Base-by-base conservation (phyloP, 2,329 filamentous ascomycete species). In the Emmonsiellopsis sp. region DNA sequence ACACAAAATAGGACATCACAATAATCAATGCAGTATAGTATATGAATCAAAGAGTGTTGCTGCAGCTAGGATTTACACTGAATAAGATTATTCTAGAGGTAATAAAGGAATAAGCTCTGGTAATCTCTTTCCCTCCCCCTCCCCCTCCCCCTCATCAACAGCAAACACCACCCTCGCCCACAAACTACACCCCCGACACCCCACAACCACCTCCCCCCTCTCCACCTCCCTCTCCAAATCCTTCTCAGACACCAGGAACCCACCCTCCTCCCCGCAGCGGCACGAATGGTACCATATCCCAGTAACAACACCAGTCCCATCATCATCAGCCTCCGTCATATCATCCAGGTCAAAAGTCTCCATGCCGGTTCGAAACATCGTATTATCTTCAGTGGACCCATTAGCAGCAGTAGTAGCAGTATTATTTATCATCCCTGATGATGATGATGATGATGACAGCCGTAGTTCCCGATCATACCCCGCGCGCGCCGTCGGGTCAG, bases 121-220 rank as follows among this genome's bases (percentile, higher is more conserved):
- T n/a, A n/a, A n/a, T n/a, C n/a, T n/a, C n/a, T n/a, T n/a, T n/a
- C n/a, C 34, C 37, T 47, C 37, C 37, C 27, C 44, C 11, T 44
- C 60, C 56, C 37, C 52, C 31, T 59, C 59, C 46, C 60, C 61
- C 46, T 62, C 64, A 53, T 75, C 74, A 46, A 79, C 73, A 21
- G 74, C 78, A 71, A 84, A 85, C 57, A 78, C 67, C 44, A 85
- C 75, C 63, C 78, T 78, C 56, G 84, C 71, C 77, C 79, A 84
- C 54, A 85, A 71, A 72, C 81, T 84, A 66, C 82, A 85, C 37
- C 82, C 81, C 53, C 72, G 71, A 69, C 82, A 85, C 2, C 80
- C 80, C 14, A 81, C 74, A 45, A 82, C 68, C 55, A 84, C 70
- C 67, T 84, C 82, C 27, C 75, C 78, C 57, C 74, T 71, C 49